Conservation (phyloP, 805 yeast species). For the Candida arabinofermentans region DNA sequence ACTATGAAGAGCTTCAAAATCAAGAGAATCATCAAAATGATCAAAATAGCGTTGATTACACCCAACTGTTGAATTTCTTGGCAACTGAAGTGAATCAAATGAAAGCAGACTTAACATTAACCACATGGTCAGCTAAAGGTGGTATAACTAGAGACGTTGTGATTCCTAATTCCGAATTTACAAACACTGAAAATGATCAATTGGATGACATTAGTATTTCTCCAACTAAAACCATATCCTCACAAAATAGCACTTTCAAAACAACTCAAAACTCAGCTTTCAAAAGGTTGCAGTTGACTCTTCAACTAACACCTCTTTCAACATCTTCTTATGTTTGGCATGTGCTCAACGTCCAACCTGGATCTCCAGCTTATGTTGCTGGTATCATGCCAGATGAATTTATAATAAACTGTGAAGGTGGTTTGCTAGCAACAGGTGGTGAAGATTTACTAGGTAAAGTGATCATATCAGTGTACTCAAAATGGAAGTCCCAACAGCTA, state of each 20-base stretch:
- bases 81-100: conserved; percentile 25
- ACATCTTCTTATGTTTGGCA: conserved; percentile 87
- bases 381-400: conserved; percentile 87
- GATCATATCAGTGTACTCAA: conserved; percentile 48
- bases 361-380: conserved; percentile 78
- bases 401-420: conserved; percentile 84
- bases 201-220: conserved; percentile 29
- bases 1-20: not conserved
- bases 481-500: conserved; percentile 17
- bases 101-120: conserved; percentile 40
- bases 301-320: conserved; percentile 73
- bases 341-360: conserved; percentile 64
- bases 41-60: conserved; percentile 13
- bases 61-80: conserved; percentile 22
- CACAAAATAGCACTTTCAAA: too few relatives aligned
- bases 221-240: conserved; percentile 6
- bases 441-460: conserved; percentile 73
- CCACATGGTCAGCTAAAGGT: conserved; percentile 88
- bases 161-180: conserved; percentile 27
- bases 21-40: not conserved
- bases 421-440: conserved; percentile 81
- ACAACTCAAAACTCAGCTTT: conserved; percentile 34
- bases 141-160: conserved; percentile 47
- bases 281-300: conserved; percentile 55
- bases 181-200: conserved; percentile 13